Conservation (phyloP, 2,329 filamentous ascomycete species). For the Nigrograna mackinnonii region DNA sequence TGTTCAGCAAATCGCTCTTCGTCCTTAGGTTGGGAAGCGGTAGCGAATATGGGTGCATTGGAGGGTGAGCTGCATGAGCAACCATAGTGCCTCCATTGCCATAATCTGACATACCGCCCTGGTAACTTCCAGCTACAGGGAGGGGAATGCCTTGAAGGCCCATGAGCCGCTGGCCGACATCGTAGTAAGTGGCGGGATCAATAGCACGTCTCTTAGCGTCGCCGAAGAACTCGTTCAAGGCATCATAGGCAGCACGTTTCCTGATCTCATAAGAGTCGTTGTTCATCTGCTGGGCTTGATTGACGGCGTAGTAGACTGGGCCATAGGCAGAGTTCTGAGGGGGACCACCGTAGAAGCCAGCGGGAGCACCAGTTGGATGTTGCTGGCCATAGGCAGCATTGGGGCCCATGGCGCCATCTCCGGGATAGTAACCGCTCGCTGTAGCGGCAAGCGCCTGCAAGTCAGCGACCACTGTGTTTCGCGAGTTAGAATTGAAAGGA, state of each 20-base stretch:
- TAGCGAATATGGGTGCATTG: conserved; percentile 80
- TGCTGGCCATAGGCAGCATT: conserved; percentile 50
- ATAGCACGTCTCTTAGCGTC: conserved; percentile 90
- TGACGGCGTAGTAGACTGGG: conserved; percentile 78
- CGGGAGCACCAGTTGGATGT: conserved; percentile 53
- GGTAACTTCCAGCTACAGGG: conserved; percentile 35
- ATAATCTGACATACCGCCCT: conserved; percentile 53
- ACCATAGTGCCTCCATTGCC: conserved; percentile 57
- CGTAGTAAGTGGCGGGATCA: conserved; percentile 85
- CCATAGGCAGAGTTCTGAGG: conserved; percentile 62
- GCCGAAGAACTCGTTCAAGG: conserved; percentile 91
- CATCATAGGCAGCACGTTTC: conserved; percentile 80
- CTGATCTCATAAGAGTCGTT: conserved; percentile 72
- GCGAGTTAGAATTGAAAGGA: conserved; percentile 37
- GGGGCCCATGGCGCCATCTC: conserved; percentile 38
- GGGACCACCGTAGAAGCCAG: conserved; percentile 57
- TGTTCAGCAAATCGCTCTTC: conserved; percentile 90
- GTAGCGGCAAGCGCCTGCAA: conserved; percentile 54
- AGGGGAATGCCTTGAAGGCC: conserved; percentile 73
- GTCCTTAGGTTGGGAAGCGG: conserved; percentile 89
- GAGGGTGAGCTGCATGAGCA: conserved; percentile 60
- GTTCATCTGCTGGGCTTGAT: conserved; percentile 67
- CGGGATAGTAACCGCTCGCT: conserved; percentile 53
- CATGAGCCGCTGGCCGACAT: conserved; percentile 86
- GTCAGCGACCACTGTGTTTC: conserved; percentile 46